Base-by-base conservation (phyloP, 169 alveolate species). In the Eimeria tenella region DNA sequence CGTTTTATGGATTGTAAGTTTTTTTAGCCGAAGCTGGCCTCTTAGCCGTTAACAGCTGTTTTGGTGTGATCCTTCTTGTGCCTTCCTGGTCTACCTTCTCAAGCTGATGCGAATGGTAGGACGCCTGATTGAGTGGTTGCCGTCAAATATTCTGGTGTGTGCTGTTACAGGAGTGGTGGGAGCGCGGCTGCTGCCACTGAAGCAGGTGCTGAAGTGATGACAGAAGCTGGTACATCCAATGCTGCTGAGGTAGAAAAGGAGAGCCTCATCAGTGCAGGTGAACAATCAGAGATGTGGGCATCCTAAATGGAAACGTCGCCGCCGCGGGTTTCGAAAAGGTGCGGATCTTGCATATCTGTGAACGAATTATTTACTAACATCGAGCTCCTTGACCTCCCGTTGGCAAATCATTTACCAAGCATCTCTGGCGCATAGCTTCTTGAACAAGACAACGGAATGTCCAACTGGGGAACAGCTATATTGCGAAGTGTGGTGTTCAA, bases 221-320 rank as follows among this genome's bases (percentile, higher is more conserved):
- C 62, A 5, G 93, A 79, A 5, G 84, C 82, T 13, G 87, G 86
- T 17, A 70, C 95, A 19, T 13, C 58, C 1, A 83, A 55, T 21
- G 52, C 73, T 25, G 58, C 79, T 63, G 95, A 92, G 5, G 93
- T 77, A 21, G 95, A 92, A 68, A 79, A 55, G 58, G 95, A 92
- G 89, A 15, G 93, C 56, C 25, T 92, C 83, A 86, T 92, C 13
- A 49, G 50, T 42, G 81, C 89, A 23, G 95, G 89, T 60, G 95
- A 82, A 58, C 92, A 92, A 50, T 21, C 92, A 9, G 92, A 70
- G 60, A 92, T 92, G 95, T 92, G 95, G 95, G 83, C 94, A 9
- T 84, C 94, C 5, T 89, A 65, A 89, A 19, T 6, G 65, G 23
- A 13, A 21, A 21, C 56, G 68, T 58, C 42, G 42, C 42, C 42